Conservation (phyloP, 1,284 basidiomycete genomes). For the Erythrobasidium hasegawianum region DNA sequence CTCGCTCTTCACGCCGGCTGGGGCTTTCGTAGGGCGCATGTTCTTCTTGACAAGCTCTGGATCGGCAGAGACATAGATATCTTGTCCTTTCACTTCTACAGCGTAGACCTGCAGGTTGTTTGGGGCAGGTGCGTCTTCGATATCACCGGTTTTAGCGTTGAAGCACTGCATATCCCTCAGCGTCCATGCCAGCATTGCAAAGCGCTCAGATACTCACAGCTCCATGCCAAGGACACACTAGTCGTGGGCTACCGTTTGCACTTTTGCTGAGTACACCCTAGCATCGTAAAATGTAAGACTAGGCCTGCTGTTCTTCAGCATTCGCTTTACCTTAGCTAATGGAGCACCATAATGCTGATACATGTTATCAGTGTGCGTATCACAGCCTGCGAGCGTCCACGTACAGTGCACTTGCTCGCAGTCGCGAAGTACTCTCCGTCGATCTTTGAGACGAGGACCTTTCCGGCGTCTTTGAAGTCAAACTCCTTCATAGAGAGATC, state of each 20-base stretch:
- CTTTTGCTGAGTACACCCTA: slow-evolving; percentile 56
- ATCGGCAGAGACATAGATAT: slow-evolving; percentile 66
- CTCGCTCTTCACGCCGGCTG: not conserved
- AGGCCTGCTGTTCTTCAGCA: too few species aligned
- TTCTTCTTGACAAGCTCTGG: slow-evolving; percentile 27
- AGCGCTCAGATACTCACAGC: not conserved
- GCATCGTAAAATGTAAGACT: too few species aligned
- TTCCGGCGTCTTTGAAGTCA: slow-evolving; percentile 66
- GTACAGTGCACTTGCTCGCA: slow-evolving; percentile 70
- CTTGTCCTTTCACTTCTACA: slow-evolving; percentile 59
- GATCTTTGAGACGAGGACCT: slow-evolving; percentile 66
- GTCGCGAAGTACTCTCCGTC: slow-evolving; percentile 58
- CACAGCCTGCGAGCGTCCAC: not conserved
- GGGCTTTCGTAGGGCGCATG: slow-evolving; percentile 20
- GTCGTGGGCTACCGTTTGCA: slow-evolving; percentile 64
- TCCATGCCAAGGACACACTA: slow-evolving; percentile 58
- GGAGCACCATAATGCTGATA: slow-evolving; percentile 62
- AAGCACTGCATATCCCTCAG: slow-evolving; percentile 58
- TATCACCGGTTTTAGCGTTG: slow-evolving; percentile 73
- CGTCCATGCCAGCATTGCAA: not conserved
- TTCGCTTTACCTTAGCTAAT: slow-evolving; percentile 60
- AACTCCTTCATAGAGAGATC: slow-evolving; percentile 66
- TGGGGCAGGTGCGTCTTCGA: slow-evolving; percentile 79
- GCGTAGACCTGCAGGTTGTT: slow-evolving; percentile 78
- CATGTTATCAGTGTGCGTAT: not conserved